Percentiles rank a stretch among this genome's conserved stretches.
Conservation (phyloP, 2,329 filamentous ascomycete species). For the Trichoderma brevicompactum region DNA sequence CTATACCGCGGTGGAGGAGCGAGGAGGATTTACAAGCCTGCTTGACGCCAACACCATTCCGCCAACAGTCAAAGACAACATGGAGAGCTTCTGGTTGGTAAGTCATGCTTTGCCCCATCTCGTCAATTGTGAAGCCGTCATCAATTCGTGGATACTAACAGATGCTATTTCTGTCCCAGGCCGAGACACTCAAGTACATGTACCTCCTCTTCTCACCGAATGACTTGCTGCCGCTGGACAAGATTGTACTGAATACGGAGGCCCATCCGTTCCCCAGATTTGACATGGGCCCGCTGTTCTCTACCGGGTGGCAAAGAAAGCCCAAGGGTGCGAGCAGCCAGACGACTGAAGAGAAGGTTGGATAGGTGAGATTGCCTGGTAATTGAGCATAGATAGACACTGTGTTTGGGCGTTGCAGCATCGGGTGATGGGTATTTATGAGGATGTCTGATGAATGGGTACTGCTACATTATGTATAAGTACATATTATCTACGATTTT, state of each 20-base stretch:
- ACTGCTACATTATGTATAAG: not conserved
- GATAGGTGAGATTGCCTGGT: not conserved
- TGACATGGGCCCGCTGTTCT: conserved; percentile 75
- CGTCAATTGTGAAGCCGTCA: not conserved
- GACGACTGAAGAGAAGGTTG: conserved; percentile 37
- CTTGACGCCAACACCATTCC: conserved; percentile 74
- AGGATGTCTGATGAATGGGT: not conserved
- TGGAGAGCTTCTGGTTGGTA: conserved; percentile 99
- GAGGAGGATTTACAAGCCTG: conserved; percentile 81
- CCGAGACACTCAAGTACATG: conserved; percentile 97
- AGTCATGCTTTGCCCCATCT: conserved; percentile 42
- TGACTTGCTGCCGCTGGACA: conserved; percentile 80
- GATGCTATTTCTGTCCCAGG: conserved; percentile 51
- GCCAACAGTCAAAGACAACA: conserved; percentile 77
- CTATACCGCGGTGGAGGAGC: conserved; percentile 77
- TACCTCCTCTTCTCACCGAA: conserved; percentile 89
- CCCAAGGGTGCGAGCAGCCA: conserved; percentile 56
- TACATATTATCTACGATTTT: not conserved
- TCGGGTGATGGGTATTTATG: too few species aligned
- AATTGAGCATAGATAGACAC: not conserved
- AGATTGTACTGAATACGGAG: conserved; percentile 94
- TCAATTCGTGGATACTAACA: not conserved
- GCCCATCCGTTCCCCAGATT: conserved; percentile 90
- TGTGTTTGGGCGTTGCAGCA: conserved; percentile 9
- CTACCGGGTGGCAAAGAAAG: conserved; percentile 80